Evolutionary conservation across 2,329 filamentous ascomycete genomes (phyloP).

Genomic region (Colletotrichum godetiae): DNA sequence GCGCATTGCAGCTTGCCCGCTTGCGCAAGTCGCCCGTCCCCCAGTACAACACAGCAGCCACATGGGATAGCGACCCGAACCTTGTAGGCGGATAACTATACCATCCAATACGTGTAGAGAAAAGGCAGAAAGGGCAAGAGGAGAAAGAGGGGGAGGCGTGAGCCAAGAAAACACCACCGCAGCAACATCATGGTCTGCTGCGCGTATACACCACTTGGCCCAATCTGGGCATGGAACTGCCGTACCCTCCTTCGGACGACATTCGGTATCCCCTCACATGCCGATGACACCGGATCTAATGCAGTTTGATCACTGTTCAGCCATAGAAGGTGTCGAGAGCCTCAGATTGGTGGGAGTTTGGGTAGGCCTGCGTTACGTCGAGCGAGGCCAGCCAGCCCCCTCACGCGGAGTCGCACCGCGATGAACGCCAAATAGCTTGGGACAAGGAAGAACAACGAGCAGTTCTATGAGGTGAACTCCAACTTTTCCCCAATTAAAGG

Average conservation of each 20-base stretch:
- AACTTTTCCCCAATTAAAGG: neutral
- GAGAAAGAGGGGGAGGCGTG: constrained; percentile 11
- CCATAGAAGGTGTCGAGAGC: neutral
- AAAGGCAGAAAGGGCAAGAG: neutral
- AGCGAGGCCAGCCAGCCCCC: neutral
- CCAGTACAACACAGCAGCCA: constrained; percentile 5
- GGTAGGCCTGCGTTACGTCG: constrained; percentile 4
- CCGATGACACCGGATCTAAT: constrained; percentile 28
- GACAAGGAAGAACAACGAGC: neutral
- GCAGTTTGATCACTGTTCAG: constrained; percentile 20
- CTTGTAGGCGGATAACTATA: neutral
- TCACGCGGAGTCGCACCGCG: constrained; percentile 23
- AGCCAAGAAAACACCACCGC: constrained; percentile 9
- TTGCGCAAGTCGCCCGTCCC: constrained; percentile 18
- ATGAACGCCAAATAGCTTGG: neutral
- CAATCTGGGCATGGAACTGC: constrained; percentile 11
- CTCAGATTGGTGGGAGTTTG: constrained; percentile 22
- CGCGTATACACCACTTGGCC: neutral
- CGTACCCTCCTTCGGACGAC: constrained; percentile 30
- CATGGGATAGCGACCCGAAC: neutral
- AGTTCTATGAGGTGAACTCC: neutral
- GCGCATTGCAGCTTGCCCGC: constrained; percentile 16
- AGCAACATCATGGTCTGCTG: neutral
- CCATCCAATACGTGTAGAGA: neutral
- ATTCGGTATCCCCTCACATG: constrained; percentile 25